These are phyloP conservation scores for Geotrichum reessii DNA, from an alignment of 1,139 yeast genomes.

Conservation along the genomic window DNA sequence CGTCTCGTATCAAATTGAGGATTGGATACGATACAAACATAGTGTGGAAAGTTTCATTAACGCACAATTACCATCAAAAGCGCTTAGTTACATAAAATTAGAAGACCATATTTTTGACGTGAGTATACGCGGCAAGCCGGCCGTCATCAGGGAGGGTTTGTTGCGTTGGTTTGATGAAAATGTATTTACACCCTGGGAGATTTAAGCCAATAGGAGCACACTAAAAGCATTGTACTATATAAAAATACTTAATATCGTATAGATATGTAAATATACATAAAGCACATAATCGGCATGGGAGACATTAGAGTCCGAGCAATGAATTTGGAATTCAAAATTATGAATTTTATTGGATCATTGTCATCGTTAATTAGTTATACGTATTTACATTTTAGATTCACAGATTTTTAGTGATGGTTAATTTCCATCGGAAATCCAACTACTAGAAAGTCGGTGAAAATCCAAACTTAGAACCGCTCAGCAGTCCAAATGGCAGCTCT, in stretches of 20 bases:
- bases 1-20: slow-evolving; percentile 22
- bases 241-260: neutral
- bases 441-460: neutral
- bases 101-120: slow-evolving; percentile 24
- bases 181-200: slow-evolving; percentile 19
- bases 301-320: neutral
- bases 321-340: neutral
- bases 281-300: neutral
- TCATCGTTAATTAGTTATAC: neutral
- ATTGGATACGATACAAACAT: slow-evolving; percentile 21
- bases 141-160: slow-evolving; percentile 23
- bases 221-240: too few species aligned
- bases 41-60: slow-evolving; percentile 18
- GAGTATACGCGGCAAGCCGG: slow-evolving; percentile 9
- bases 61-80: slow-evolving; percentile 18
- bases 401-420: neutral
- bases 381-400: neutral
- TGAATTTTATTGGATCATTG: neutral
- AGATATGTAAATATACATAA: neutral
- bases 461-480: slow-evolving; percentile 52
- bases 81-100: slow-evolving; percentile 22
- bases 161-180: slow-evolving; percentile 23
- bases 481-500: slow-evolving; percentile 89
- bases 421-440: neutral
- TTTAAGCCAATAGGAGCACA: slow-evolving; percentile 1